phyloP scores from a whole-genome alignment of 352 stramenopile species.

The Phytophthora tubulina region DNA sequence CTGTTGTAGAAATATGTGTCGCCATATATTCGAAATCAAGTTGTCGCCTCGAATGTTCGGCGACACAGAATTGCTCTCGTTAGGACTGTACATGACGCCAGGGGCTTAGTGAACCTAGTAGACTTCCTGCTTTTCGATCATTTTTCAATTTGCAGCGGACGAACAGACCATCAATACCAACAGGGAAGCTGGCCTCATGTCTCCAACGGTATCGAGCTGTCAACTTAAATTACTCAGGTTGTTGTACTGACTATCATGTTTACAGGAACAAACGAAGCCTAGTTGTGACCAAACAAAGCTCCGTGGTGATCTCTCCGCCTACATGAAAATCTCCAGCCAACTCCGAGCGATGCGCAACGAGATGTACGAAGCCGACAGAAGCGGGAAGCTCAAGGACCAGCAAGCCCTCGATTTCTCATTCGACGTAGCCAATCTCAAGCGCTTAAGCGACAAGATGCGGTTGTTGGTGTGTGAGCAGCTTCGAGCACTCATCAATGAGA shows the following conservation, averaged over 20 bases:
- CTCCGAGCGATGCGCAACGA: slow-evolving; percentile 21
- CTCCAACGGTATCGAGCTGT: not conserved
- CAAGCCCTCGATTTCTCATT: slow-evolving; percentile 17
- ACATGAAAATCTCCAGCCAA: slow-evolving; percentile 13
- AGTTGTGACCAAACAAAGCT: slow-evolving; percentile 19
- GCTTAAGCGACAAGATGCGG: slow-evolving; percentile 23
- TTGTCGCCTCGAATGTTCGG: slow-evolving; percentile 7
- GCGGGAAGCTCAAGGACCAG: slow-evolving; percentile 15
- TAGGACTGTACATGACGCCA: slow-evolving; percentile 22
- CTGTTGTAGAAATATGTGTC: not conserved
- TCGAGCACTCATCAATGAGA: slow-evolving; percentile 21
- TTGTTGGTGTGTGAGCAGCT: slow-evolving; percentile 27
- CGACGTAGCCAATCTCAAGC: slow-evolving; percentile 21
- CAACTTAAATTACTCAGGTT: not conserved
- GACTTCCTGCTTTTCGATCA: slow-evolving; percentile 1
- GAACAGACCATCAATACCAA: slow-evolving; percentile 16
- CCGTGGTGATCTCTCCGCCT: slow-evolving; percentile 12
- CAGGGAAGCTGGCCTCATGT: not conserved
- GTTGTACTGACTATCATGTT: slow-evolving; percentile 1
- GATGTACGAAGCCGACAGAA: slow-evolving; percentile 21
- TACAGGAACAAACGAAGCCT: not conserved
- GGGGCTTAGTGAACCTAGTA: not conserved
- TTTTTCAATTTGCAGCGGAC: slow-evolving; percentile 15
- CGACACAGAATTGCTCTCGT: not conserved
- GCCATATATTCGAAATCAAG: slow-evolving; percentile 34